Evolutionary conservation across 768 basidiomycete genomes (phyloP), one percentile per base, ranked within the genome.

Genomic region (Pulveroboletus sp.): DNA sequence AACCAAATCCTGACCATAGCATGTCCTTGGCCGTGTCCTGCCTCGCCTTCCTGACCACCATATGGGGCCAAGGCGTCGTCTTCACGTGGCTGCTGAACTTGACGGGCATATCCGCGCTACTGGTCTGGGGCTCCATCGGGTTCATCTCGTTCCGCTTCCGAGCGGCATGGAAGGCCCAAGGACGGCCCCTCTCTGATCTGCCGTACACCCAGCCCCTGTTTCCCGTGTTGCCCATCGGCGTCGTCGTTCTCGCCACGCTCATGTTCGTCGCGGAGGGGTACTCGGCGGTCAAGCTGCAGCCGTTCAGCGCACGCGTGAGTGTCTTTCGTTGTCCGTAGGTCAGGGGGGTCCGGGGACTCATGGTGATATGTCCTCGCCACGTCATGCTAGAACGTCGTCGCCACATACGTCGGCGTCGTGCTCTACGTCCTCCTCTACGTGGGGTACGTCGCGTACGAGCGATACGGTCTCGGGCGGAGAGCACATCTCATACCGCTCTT

Each of bases 51-150:
- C 59, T 80, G 37, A 77, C 81, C 6, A 78, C 78, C 6, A 76
- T 82, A 52, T 82, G 80, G 80, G 76, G 79, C 14, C 70, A 74
- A 40, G 77, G 77, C 11, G 60, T 78, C 48, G 77, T 76, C 37
- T 80, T 82, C 55, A 75, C 73, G 2, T 80, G 78, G 84, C 69
- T 85, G 9, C 68, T 83, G 43, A 81, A 83, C 55, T 68, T 85
- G 45, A 81, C 80, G 8, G 83, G 84, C 37, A 80, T 86, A 39
- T 83, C 80, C 1, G 80, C 82, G 2, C 69, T 87, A 43, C 74
- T 86, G 51, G 81, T 83, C 37, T 87, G 85, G 84, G 77, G 75
- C 24, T 75, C 78, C 27, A 80, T 84, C 51, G 76, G 74, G 8
- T 15, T 71, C 30, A 80, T 79, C 31, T 79, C 76, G 5, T 60